A percentile compares a stretch with the other conserved stretches of the same genome.
phyloP scores from a whole-genome alignment of 2,329 filamentous ascomycete species.

The Nannizzia gypsea region DNA sequence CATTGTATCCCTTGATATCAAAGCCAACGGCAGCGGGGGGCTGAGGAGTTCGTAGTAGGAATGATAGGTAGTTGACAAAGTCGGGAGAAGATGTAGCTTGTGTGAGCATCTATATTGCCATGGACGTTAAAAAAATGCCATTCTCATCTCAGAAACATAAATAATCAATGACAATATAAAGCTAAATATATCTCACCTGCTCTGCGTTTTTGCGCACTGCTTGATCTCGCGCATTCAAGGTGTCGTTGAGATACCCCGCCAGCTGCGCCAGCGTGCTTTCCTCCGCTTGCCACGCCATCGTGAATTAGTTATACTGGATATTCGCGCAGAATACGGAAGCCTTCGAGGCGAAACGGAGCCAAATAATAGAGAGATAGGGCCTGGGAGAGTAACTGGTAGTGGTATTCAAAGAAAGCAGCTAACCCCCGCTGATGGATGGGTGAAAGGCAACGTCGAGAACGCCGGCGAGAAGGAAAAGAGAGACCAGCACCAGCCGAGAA shows the following conservation, averaged over 20 bases:
- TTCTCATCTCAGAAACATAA: background rate
- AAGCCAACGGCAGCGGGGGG: constrained; percentile 43
- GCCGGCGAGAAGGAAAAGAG: background rate
- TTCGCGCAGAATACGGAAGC: background rate
- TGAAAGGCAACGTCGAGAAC: background rate
- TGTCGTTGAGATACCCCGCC: constrained; percentile 79
- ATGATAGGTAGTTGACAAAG: constrained; percentile 94
- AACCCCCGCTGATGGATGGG: background rate
- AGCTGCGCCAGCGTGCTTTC: constrained; percentile 81
- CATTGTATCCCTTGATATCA: constrained; percentile 54
- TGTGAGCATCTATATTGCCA: constrained; percentile 62
- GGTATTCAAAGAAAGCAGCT: background rate
- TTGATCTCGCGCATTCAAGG: constrained; percentile 71
- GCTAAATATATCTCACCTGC: constrained; percentile 47
- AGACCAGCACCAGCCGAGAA: background rate
- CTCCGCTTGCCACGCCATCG: constrained; percentile 87
- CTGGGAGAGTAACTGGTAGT: background rate
- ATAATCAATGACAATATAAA: background rate
- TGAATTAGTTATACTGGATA: background rate
- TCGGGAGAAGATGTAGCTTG: constrained; percentile 82
- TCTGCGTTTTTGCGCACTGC: constrained; percentile 80
- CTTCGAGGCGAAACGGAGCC: background rate
- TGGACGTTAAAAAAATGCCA: background rate
- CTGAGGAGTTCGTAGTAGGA: constrained; percentile 65
- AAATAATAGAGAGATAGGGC: background rate